Percentiles rank a stretch among this genome's conserved stretches.
Conservation (phyloP, 192 early-diverging fungal species). For the Spinellus fusiger region DNA sequence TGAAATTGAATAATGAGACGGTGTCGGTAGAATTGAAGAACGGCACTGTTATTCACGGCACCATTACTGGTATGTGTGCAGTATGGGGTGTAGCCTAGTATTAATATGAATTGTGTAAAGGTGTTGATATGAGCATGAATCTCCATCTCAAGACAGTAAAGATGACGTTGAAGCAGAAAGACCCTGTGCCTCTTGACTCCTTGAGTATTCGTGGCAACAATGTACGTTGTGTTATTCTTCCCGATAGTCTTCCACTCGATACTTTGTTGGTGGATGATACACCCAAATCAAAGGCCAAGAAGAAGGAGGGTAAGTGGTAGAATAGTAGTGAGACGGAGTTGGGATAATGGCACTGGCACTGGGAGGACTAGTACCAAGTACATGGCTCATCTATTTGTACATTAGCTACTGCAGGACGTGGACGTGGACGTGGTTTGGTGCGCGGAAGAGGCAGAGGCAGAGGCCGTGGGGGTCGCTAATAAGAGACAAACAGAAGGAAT, state of each 20-base stretch:
- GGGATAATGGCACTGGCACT: no score
- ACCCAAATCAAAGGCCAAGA: slow-evolving; percentile 90
- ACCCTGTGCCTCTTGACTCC: slow-evolving; percentile 86
- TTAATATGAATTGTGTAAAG: slow-evolving; percentile 31
- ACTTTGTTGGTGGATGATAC: slow-evolving; percentile 94
- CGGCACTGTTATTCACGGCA: slow-evolving; percentile 95
- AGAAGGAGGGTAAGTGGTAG: slow-evolving; percentile 55
- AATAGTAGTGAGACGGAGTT: no score
- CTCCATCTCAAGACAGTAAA: slow-evolving; percentile 98
- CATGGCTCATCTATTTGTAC: no score
- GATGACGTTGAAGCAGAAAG: slow-evolving; percentile 93
- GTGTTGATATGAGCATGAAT: slow-evolving; percentile 99
- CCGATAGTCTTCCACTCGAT: slow-evolving; percentile 91
- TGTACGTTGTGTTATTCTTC: slow-evolving; percentile 92
- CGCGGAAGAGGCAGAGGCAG: slow-evolving; percentile 58
- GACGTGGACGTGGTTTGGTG: slow-evolving; percentile 70
- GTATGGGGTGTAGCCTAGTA: background rate
- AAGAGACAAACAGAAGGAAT: background rate
- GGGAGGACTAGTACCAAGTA: background rate
- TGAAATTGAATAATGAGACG: slow-evolving; percentile 96
- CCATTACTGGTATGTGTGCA: slow-evolving; percentile 60
- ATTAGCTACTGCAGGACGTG: slow-evolving; percentile 40
- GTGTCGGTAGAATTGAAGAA: slow-evolving; percentile 99
- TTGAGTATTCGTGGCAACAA: slow-evolving; percentile 94
- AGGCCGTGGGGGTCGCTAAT: slow-evolving; percentile 25